Evolutionary conservation across 495 filamentous ascomycete species (phyloP), one percentile per base, ranked within the genome.

Genomic region (Aspergillus nidulans): DNA sequence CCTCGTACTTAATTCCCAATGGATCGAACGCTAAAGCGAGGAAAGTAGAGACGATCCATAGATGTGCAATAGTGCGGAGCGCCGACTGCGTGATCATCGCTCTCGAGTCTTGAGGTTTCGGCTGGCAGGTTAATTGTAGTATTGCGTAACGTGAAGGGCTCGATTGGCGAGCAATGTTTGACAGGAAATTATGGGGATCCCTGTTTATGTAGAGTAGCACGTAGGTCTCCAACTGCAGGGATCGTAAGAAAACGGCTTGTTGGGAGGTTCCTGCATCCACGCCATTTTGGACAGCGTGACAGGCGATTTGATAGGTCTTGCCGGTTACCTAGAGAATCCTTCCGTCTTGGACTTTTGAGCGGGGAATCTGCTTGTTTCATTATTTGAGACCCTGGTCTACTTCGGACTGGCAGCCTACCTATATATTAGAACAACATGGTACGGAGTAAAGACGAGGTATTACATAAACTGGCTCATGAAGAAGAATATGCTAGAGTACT

Each of bases 1-100:
- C 47, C 39, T 52, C 50, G 38, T 61, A 54, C 16, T 52, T 45
- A 9, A 54, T 26, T 5, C 54, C 44, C 20, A 57, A 34, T 26
- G 54, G 54, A 46, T 61, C 41, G 23, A 55, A 55, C 8, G 52
- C 44, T 7, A 41, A 34, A 3, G 20, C 51, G 6, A 53, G 18
- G n/a, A 53, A 46, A 1, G 34, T 8, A 16, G 44, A 49, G 21
- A 16, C n/a, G 21, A 49, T 19, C 21, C 34, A 55, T 4, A 55
- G 24, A 28, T 55, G 52, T 24, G 52, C 44, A 23, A 56, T 34
- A 1, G 21, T 6, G 8, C 24, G 34, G 23, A 49, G 18, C 12
- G 13, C 3, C 6, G 42, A 44, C 15, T 25, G 44, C 23, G 25
- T 38, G 19, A 44, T 16, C 24, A 43, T 49, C 19, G 24, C 42